Evolutionary conservation across 495 filamentous ascomycete genomes (phyloP), one percentile per base, ranked within the genome.

Genomic region (Trichoderma virens): DNA sequence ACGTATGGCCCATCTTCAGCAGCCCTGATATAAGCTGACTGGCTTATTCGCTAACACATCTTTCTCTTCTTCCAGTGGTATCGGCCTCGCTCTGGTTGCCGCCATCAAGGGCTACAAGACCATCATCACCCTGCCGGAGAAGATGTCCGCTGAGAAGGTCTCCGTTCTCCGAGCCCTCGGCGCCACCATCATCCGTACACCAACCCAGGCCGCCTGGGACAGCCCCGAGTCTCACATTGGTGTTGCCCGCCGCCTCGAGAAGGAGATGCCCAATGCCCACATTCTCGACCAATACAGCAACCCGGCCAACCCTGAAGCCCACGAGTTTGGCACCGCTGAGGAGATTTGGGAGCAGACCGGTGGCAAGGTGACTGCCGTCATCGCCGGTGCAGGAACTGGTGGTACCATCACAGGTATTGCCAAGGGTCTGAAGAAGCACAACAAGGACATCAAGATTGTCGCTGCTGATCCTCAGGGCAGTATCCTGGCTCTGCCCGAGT

Each of bases 121-220:
- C 18, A 97, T 99, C 75, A 99, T 99, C 71, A 99, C 94, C 0
- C 85, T 99, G 2, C 94, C 94, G 41, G 94, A 99, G 79, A 99
- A 99, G 81, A 99, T 99, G 94, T 96, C 92, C 6, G 86, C 91
- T 31, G 94, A 99, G 76, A 99, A 99, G 74, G 95, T 99, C 14
- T 86, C 92, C 2, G 94, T 99, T 13, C 81, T 99, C 30, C 86
- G 90, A 59, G 93, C 94, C 20, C 83, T 99, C 35, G 94, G 94
- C 65, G 93, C 94, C 27, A 97, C 94, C 68, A 98, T 99, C 72
- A 96, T 99, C 68, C 89, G 94, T 60, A 99, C 94, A 1, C 95
- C 94, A 30, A 98, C 96, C 27, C 90, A 95, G 76, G 94, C 94
- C 13, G 94, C 94, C 31, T 97, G 81, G 72, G 95, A 99, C 74